A percentile compares a stretch with the other conserved stretches of the same genome.
Evolutionary conservation across 441 rosid genomes (phyloP).

Genomic region (Iberis amara): DNA sequence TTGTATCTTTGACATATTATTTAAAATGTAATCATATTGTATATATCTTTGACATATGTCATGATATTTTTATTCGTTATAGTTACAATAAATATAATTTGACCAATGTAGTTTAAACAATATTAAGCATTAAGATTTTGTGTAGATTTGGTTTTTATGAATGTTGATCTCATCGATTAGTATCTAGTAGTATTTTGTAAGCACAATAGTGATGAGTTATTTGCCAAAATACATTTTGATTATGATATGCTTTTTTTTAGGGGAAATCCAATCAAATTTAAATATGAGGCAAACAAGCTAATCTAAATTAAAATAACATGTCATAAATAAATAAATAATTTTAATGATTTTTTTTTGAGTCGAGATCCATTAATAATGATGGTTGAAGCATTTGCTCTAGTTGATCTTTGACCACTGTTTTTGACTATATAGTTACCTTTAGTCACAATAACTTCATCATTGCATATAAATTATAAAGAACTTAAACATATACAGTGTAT

Average conservation of each 20-base stretch:
- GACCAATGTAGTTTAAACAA: too few relatives aligned
- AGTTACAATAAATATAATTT: too few relatives aligned
- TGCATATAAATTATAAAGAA: constrained; percentile 14
- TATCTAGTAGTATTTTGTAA: neutral
- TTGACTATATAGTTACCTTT: constrained; percentile 8
- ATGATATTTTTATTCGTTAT: too few relatives aligned
- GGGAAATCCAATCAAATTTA: neutral
- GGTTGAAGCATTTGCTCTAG: constrained; percentile 5
- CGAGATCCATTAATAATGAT: constrained; percentile 7
- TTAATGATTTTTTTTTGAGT: neutral
- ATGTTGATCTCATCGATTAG: neutral
- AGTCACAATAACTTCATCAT: constrained; percentile 14
- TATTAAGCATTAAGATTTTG: too few relatives aligned
- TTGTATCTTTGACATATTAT: neutral
- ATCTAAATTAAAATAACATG: constrained; percentile 12
- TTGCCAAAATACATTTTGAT: neutral
- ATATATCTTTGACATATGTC: too few relatives aligned
- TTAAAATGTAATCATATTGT: neutral
- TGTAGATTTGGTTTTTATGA: neutral
- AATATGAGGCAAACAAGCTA: neutral
- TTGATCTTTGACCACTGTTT: constrained; percentile 24
- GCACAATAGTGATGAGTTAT: neutral
- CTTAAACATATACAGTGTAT: neutral
- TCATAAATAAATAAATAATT: neutral
- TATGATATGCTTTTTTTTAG: too few relatives aligned